Conservation (phyloP, 129 eudicot genomes). For the Heracleum sosnowskyi region DNA sequence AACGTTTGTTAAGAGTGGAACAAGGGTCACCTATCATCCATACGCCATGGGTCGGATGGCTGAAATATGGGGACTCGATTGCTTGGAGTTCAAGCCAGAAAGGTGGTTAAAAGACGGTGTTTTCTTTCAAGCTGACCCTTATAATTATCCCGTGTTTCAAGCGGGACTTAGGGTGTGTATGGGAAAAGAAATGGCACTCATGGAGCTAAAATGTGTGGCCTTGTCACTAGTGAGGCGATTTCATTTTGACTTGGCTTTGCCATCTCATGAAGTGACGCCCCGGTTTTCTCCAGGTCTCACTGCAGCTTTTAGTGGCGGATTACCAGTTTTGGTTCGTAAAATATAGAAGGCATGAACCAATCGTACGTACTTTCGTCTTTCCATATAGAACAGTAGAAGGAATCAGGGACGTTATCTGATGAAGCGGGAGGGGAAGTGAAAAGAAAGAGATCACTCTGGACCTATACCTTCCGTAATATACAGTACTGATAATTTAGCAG, state of each 20-base stretch:
- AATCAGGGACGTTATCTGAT: not conserved
- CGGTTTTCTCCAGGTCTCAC: constrained; percentile 77
- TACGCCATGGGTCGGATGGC: constrained; percentile 96
- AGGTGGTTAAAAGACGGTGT: constrained; percentile 76
- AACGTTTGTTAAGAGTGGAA: constrained; percentile 52
- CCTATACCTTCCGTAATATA: no score
- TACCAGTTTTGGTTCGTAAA: constrained; percentile 36
- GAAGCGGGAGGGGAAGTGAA: not conserved
- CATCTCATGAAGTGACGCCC: constrained; percentile 12
- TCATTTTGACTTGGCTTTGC: constrained; percentile 24
- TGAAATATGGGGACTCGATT: constrained; percentile 79
- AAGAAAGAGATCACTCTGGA: not conserved
- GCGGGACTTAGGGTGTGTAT: constrained; percentile 70
- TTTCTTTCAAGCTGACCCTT: constrained; percentile 49
- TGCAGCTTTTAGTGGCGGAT: constrained; percentile 48
- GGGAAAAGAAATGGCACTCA: constrained; percentile 69
- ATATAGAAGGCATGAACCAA: not conserved
- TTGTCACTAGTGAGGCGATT: constrained; percentile 44
- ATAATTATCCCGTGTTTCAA: constrained; percentile 69
- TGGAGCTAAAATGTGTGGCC: constrained; percentile 53
- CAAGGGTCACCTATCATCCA: constrained; percentile 77
- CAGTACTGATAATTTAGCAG: not conserved
- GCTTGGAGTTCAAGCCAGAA: constrained; percentile 66
- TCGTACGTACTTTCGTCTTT: no score
- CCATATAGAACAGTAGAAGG: not conserved